Evolutionary conservation across 176 grass and related monocot genomes (phyloP), one percentile per base, ranked within the genome.

Genomic region (maize (Zea mays)): DNA sequence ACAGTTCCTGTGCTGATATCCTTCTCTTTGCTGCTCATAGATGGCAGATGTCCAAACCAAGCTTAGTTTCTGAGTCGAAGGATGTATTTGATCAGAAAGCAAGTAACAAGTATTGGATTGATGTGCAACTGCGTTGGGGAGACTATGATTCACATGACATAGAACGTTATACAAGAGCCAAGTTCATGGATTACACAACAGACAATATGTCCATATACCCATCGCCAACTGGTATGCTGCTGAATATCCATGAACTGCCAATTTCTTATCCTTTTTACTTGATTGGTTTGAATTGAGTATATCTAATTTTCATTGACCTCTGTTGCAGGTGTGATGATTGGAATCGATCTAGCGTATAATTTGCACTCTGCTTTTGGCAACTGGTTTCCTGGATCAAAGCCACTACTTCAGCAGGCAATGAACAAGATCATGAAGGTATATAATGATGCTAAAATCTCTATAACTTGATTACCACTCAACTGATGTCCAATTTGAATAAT

Each of bases 361-460:
- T 74, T 97, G 85, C 91, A 94, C 76, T 92, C 95, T 43, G 85
- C 91, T 48, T 97, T 97, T 81, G 95, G 95, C 73, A 97, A 97
- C 47, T 97, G 95, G 95, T 97, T 97, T 79, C 95, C 95, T 81
- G 95, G 95, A 20, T 97, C 95, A 57, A 97, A 97, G 39, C 95
- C 95, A 50, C 87, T 97, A 19, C 61, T 97, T 36, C 91, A 93
- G 74, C 95, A 97, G 82, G 95, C 95, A 71, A 97, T 97, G 89
- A 97, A 97, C 91, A 97, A 97, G 79, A 97, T 97, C 39, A 97
- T 97, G 95, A 97, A 97, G 95, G 94, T 97, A 92, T 46, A 58
- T 75, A 36, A 55, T 47, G 40, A 65, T 74, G 17, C 54, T 73
- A 45, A 66, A 17, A 43, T 61, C 8, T 78, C 36, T 50, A 12